Evolutionary conservation across 805 yeast genomes (phyloP).

Genomic region (Kuraishia hungarica): DNA sequence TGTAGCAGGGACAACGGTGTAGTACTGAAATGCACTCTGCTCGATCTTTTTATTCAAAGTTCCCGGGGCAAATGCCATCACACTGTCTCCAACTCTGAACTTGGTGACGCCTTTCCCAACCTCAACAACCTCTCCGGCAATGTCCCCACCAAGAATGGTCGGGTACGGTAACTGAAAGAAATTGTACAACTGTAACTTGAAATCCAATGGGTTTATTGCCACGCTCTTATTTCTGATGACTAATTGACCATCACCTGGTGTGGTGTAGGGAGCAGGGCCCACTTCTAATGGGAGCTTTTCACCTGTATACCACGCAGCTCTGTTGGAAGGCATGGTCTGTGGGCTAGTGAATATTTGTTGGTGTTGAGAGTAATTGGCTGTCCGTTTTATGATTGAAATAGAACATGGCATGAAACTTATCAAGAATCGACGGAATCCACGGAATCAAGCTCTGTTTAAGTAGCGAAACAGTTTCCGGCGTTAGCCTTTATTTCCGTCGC

Average conservation of each 20-base stretch:
- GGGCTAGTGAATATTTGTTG: neutral
- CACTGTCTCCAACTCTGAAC: constrained; percentile 8
- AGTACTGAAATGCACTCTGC: constrained; percentile 5
- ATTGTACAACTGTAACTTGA: neutral
- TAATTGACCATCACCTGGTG: neutral
- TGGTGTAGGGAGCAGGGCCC: neutral
- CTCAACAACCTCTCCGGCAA: constrained; percentile 6
- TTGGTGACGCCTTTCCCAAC: constrained; percentile 5
- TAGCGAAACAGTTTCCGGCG: neutral
- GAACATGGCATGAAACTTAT: too few relatives aligned
- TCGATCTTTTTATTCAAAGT: neutral
- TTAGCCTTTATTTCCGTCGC: neutral
- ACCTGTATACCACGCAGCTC: neutral
- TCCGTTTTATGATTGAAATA: too few relatives aligned
- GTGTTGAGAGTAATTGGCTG: too few relatives aligned
- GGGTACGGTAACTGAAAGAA: neutral
- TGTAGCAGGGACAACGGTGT: neutral
- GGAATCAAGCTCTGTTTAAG: neutral
- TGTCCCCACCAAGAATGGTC: constrained; percentile 5
- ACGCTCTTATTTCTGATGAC: constrained; percentile 1
- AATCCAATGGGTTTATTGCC: constrained; percentile 3
- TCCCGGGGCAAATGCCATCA: constrained; percentile 2
- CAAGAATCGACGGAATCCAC: neutral
- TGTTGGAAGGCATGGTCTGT: neutral
- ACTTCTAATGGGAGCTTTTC: neutral